Conservation (phyloP, 768 basidiomycete genomes). For the Clitopilus passeckerianus region DNA sequence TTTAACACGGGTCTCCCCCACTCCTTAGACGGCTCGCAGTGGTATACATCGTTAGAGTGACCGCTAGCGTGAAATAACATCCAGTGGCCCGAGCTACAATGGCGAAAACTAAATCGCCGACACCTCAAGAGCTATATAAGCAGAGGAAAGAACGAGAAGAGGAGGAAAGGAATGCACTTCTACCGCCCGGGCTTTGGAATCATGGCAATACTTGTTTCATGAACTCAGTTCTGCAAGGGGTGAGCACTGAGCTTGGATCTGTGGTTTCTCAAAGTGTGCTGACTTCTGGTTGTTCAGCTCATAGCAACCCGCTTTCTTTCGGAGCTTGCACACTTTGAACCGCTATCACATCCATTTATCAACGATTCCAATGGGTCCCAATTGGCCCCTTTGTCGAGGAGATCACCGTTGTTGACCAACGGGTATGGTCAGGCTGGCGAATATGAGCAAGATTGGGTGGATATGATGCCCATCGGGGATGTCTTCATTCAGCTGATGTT, state of each 20-base stretch:
- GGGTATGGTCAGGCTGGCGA: conserved; percentile 50
- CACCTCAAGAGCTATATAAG: conserved; percentile 60
- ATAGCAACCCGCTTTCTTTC: conserved; percentile 61
- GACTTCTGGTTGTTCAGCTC: conserved; percentile 34
- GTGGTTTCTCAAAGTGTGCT: conserved; percentile 2
- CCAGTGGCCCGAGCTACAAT: conserved; percentile 20
- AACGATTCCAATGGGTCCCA: conserved; percentile 28
- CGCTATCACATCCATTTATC: conserved; percentile 29
- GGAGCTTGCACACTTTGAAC: conserved; percentile 51
- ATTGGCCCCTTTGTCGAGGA: conserved; percentile 35
- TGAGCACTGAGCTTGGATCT: conserved; percentile 30
- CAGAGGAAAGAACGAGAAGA: conserved; percentile 60
- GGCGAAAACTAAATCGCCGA: conserved; percentile 50
- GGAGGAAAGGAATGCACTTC: conserved; percentile 47
- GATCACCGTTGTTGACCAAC: conserved; percentile 69
- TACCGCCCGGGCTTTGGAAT: conserved; percentile 74
- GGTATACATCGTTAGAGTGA: background rate
- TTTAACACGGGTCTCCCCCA: background rate
- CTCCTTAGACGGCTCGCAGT: background rate
- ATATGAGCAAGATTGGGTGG: conserved; percentile 47
- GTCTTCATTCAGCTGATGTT: conserved; percentile 56
- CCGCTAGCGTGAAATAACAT: background rate
- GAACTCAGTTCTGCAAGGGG: conserved; percentile 91
- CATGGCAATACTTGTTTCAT: conserved; percentile 94
- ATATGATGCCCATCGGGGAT: conserved; percentile 69